These are phyloP conservation scores for Puccinellia tenuiflora DNA, from an alignment of 176 grass and related monocot species.

Conservation along the genomic window DNA sequence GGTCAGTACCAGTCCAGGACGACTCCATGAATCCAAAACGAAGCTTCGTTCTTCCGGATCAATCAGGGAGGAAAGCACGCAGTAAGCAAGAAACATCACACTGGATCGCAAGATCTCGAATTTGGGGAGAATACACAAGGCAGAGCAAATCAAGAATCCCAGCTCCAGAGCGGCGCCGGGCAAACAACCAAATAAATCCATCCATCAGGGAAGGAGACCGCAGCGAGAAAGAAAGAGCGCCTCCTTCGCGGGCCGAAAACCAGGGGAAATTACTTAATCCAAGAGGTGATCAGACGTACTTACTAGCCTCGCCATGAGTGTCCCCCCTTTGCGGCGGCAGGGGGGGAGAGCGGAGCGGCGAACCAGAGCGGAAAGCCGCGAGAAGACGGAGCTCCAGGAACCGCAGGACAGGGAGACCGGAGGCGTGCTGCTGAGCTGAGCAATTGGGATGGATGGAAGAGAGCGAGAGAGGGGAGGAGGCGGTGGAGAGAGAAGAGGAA, in stretches of 20 bases:
- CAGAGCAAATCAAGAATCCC: constrained; percentile 36
- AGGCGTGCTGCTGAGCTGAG: neutral
- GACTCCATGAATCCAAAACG: constrained; percentile 15
- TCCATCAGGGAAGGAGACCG: neutral
- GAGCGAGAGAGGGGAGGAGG: neutral
- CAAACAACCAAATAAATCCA: neutral
- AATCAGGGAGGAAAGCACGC: neutral
- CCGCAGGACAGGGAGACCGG: neutral
- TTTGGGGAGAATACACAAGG: constrained; percentile 1
- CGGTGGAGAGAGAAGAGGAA: neutral
- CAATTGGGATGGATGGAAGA: constrained; percentile 10
- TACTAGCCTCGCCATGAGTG: constrained; percentile 87
- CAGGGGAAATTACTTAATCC: constrained; percentile 1
- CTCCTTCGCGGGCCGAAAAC: constrained; percentile 1
- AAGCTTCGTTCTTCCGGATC: neutral
- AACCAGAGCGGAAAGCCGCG: neutral
- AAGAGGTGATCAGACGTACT: constrained; percentile 60
- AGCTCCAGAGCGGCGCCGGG: neutral
- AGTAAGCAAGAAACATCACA: neutral
- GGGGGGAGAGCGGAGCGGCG: constrained; percentile 8
- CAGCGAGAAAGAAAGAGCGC: constrained; percentile 7
- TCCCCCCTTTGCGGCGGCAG: constrained; percentile 25
- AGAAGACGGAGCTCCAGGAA: neutral
- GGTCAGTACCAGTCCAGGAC: neutral
- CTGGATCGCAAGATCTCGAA: constrained; percentile 27